phyloP scores from a whole-genome alignment of 163 green algal species.

The Chlorella variabilis region DNA sequence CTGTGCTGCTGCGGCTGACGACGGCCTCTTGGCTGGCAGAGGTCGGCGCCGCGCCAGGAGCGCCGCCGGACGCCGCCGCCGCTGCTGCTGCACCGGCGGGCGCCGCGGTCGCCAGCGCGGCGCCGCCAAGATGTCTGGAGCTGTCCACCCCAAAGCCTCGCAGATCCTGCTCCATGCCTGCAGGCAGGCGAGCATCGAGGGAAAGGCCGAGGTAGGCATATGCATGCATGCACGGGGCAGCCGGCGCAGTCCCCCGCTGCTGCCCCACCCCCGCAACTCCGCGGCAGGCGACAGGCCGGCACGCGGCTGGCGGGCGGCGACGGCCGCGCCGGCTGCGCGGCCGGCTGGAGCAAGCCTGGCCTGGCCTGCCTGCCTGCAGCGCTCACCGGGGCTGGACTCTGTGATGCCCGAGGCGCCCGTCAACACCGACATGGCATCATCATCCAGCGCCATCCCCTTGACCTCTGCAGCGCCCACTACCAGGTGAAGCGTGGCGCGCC shows the following conservation, averaged over 20 bases:
- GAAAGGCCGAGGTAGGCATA: background rate
- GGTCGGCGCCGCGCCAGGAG: background rate
- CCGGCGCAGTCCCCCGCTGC: too few species aligned
- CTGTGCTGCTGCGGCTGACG: background rate
- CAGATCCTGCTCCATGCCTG: conserved; percentile 30
- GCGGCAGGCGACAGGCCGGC: too few species aligned
- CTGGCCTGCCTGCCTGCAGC: too few species aligned
- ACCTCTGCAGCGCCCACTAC: conserved; percentile 18
- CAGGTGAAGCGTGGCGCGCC: conserved; percentile 26
- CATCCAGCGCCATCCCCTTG: conserved; percentile 23
- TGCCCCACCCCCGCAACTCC: too few species aligned
- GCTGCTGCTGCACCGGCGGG: background rate
- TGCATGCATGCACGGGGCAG: too few species aligned
- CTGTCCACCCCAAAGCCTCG: conserved; percentile 21
- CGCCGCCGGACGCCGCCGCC: background rate
- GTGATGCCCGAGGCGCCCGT: conserved; percentile 25
- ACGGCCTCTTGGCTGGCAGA: background rate
- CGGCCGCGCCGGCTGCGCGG: too few species aligned
- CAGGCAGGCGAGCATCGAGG: background rate
- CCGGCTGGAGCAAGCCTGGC: too few species aligned
- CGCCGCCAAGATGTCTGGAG: background rate
- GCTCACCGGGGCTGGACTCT: background rate
- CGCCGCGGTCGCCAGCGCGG: background rate
- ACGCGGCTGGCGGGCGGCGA: too few species aligned
- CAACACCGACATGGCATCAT: conserved; percentile 33